Base-by-base conservation (phyloP, 2,329 filamentous ascomycete species). In the Calonectria naviculata region DNA sequence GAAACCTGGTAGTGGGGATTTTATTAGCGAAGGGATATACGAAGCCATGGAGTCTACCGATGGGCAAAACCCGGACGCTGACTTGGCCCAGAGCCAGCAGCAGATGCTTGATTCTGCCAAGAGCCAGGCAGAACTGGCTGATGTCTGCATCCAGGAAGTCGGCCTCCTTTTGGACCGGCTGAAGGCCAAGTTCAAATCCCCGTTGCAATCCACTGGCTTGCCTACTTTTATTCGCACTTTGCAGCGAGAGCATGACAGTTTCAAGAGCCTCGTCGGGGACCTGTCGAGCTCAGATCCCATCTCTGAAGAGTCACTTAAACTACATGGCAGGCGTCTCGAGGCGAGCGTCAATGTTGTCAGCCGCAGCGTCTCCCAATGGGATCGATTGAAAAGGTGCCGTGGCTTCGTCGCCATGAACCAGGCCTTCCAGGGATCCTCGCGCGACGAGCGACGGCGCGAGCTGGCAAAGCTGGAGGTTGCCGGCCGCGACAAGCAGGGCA, bases 391-490 rank as follows among this genome's bases (percentile, higher is more conserved):
- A 65, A 78, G 79, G 31, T 82, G 80, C 31, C 75, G 70, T 47
- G 65, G 73, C 34, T 75, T 84, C 42, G 75, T 81, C 36, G 78
- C 79, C 44, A 58, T 83, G 36, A 80, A 82, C 46, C 79, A 79
- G 49, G 72, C 79, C 0, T 83, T 84, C 52, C 80, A 81, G 26
- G 81, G 79, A n/a, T 80, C 79, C 4, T 75, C 76, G 10, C 78
- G 74, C 42, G 76, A 80, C 15, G 68, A 67, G 10, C 76, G 81
- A 24, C 76, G 67, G 56, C 61, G 64, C 31, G 75, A 79, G 47
- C 71, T 81, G 7, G 71, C 74, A 13, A 74, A 73, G n/a, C 66
- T 74, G 17, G 73, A 75, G 10, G 65, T 74, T 31, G 71, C 74
- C 12, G 74, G 74, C 2, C 64, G 73, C 26, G 79, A 81, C n/a